Conservation (phyloP, 2,329 filamentous ascomycete species). For the Colletotrichum theobromicola region DNA sequence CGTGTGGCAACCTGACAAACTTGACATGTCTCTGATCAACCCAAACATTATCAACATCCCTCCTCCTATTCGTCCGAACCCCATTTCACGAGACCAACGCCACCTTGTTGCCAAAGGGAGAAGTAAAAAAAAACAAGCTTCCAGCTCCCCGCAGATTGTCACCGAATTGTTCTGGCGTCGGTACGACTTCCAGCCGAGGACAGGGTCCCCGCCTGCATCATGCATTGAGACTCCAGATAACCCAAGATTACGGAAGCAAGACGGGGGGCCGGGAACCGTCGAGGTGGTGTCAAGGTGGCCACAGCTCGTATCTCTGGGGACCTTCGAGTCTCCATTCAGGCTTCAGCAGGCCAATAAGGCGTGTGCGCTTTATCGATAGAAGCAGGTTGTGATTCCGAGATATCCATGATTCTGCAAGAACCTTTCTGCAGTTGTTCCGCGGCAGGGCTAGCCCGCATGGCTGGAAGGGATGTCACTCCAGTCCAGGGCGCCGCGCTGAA, state of each 20-base stretch:
- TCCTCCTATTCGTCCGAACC: background rate
- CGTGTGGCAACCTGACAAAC: background rate
- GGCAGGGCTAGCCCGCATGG: conserved; percentile 7
- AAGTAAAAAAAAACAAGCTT: background rate
- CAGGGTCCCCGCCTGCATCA: background rate
- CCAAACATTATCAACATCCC: background rate
- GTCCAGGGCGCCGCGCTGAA: background rate
- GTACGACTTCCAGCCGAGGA: background rate
- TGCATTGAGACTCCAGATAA: background rate
- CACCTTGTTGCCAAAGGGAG: background rate
- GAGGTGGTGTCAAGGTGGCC: background rate
- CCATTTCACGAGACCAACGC: background rate
- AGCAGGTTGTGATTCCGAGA: background rate
- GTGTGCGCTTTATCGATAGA: background rate
- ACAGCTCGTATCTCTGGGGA: background rate
- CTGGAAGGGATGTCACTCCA: background rate
- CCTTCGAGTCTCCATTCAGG: background rate
- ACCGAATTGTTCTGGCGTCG: background rate
- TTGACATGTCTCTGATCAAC: background rate
- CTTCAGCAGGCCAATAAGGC: background rate
- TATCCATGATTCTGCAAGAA: background rate
- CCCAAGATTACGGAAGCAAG: background rate
- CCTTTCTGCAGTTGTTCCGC: background rate
- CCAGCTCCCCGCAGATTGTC: background rate
- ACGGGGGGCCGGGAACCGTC: background rate